Evolutionary conservation across 2,329 filamentous ascomycete species (phyloP).

Genomic region (Stachybotrys chlorohalonatus): DNA sequence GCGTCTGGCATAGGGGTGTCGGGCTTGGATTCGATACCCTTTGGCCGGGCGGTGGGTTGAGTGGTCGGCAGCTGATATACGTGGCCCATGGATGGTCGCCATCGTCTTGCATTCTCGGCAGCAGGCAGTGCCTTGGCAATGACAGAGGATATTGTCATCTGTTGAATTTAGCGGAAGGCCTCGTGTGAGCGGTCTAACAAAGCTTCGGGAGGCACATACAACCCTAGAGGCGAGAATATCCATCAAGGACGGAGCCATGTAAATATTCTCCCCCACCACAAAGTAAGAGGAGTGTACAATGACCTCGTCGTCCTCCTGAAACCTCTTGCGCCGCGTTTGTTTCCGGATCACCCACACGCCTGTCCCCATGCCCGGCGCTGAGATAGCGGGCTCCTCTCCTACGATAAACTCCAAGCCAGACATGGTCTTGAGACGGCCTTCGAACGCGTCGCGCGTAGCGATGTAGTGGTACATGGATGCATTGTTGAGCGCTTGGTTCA

Average conservation of each 20-base stretch:
- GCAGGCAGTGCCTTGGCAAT: conserved; percentile 44
- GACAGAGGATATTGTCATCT: conserved; percentile 47
- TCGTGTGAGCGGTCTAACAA: too few species aligned
- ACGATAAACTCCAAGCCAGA: conserved; percentile 59
- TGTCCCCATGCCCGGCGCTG: conserved; percentile 53
- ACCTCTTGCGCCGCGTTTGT: conserved; percentile 51
- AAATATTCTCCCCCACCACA: conserved; percentile 56
- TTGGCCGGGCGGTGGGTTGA: conserved; percentile 14
- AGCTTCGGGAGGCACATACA: conserved; percentile 26
- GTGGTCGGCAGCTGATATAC: conserved; percentile 33
- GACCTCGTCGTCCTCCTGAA: conserved; percentile 48
- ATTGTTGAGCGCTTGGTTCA: conserved; percentile 54
- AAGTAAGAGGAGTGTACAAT: conserved; percentile 53
- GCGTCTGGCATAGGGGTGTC: conserved; percentile 38
- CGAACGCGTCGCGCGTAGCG: conserved; percentile 53
- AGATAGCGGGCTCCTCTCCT: conserved; percentile 55
- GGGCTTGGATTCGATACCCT: conserved; percentile 32
- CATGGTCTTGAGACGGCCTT: conserved; percentile 54
- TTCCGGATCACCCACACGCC: conserved; percentile 64
- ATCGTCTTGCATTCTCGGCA: conserved; percentile 40
- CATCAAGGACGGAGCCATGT: conserved; percentile 53
- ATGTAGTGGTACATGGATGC: conserved; percentile 47
- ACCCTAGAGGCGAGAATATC: conserved; percentile 52
- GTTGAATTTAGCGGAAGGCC: background rate
- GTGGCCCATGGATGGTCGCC: conserved; percentile 46